Base-by-base conservation (phyloP, 139 green algal species). In the Edaphochlamys debaryana region DNA sequence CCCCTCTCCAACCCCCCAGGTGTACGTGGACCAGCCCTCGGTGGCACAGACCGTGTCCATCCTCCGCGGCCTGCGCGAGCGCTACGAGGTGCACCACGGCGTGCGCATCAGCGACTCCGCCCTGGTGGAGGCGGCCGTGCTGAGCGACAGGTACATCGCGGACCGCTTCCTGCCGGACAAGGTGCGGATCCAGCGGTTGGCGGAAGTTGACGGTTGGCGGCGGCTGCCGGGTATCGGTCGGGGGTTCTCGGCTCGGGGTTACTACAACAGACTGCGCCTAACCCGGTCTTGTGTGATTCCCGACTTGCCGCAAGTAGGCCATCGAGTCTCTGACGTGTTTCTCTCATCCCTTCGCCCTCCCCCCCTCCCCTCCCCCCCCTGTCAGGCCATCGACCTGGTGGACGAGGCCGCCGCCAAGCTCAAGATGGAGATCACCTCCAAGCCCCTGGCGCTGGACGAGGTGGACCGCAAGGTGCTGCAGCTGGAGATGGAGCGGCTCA, bases 401-500 rank as follows among this genome's bases (percentile, higher is more conserved):
- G 97, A 99, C 86, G 97, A 99, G 90, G 92, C 95, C 2, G 97
- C 96, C 0, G 97, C 97, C 70, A 98, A 98, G 88, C 93, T 99
- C 13, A 99, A 91, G 83, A 99, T 99, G 97, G 97, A 99, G 93
- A 99, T 99, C 91, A 99, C 97, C 67, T 94, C 75, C 85, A 99
- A 99, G 92, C 97, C 97, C 2, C 87, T 94, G 83, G 92, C 91
- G 29, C 93, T 99, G 71, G 97, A 99, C 74, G 96, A 98, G 88
- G 95, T 99, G 63, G 96, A 99, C 84, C 88, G 96, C 64, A 94
- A 96, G 79, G 90, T 95, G 54, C 77, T 92, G 71, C 88, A 91
- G 79, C 88, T 98, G 67, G 95, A 98, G 88, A 99, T 98, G 96
- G 96, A 99, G 75, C 56, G n/a, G 60, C 60, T 71, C 87, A 88